Conservation (phyloP, 225 moss, liverwort and hornwort species). For the Sphagnum tenellum region DNA sequence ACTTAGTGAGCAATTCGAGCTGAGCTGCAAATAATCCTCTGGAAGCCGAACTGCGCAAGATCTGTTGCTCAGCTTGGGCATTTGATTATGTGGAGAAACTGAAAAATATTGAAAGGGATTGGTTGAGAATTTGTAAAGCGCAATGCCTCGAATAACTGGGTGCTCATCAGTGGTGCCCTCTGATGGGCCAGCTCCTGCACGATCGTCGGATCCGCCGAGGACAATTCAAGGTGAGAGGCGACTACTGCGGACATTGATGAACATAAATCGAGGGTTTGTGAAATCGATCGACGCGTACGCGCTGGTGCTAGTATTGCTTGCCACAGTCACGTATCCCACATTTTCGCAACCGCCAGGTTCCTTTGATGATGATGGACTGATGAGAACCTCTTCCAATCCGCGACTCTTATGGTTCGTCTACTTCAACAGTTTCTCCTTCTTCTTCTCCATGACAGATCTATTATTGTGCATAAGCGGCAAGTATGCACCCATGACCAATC, state of each 20-base stretch:
- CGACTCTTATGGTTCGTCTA: constrained; percentile 8
- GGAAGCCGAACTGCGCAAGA: too few species aligned
- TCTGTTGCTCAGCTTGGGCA: too few species aligned
- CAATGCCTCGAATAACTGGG: too few species aligned
- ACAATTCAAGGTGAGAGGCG: constrained; percentile 5
- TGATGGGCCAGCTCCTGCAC: too few species aligned
- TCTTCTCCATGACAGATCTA: constrained; percentile 19
- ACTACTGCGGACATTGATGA: constrained; percentile 17
- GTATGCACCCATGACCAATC: constrained; percentile 14
- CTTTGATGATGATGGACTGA: neutral
- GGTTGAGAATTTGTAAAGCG: too few species aligned
- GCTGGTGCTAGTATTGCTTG: constrained; percentile 28
- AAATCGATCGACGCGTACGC: constrained; percentile 29
- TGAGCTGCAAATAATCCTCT: too few species aligned
- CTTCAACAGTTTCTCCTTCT: constrained; percentile 30
- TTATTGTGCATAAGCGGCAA: constrained; percentile 18
- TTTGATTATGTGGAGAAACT: too few species aligned
- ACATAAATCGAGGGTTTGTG: constrained; percentile 26
- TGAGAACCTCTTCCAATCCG: neutral
- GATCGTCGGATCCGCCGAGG: too few species aligned
- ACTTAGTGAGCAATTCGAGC: too few species aligned
- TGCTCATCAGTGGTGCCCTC: too few species aligned
- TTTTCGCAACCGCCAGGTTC: constrained; percentile 25
- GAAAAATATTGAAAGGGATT: too few species aligned
- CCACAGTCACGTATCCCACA: constrained; percentile 18